phyloP scores from a whole-genome alignment of 768 basidiomycete species.

The Mycena filopes region DNA sequence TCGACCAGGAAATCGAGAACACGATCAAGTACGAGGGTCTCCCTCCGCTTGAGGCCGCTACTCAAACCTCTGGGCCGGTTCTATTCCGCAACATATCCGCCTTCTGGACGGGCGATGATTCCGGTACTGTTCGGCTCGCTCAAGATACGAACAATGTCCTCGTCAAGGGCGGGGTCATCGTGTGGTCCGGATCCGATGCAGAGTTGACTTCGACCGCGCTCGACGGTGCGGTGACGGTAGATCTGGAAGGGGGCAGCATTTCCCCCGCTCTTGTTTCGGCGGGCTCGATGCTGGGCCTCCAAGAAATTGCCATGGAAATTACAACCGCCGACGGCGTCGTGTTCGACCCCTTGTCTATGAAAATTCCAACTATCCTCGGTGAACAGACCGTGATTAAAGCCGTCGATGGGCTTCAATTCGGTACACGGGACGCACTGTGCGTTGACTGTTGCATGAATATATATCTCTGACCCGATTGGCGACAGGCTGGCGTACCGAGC shows the following conservation, averaged over 20 bases:
- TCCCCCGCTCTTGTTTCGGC: conserved; percentile 69
- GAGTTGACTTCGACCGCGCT: conserved; percentile 39
- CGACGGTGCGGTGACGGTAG: conserved; percentile 38
- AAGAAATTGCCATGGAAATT: conserved; percentile 68
- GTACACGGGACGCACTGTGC: conserved; percentile 64
- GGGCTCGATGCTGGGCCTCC: conserved; percentile 71
- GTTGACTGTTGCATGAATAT: conserved; percentile 21
- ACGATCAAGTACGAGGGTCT: conserved; percentile 71
- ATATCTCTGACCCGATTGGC: conserved; percentile 8
- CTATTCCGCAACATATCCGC: conserved; percentile 71
- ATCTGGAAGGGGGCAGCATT: conserved; percentile 24
- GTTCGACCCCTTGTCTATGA: conserved; percentile 54
- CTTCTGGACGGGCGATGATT: conserved; percentile 17
- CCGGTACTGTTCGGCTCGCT: neutral
- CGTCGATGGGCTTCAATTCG: conserved; percentile 79
- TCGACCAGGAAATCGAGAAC: conserved; percentile 63
- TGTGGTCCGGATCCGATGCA: conserved; percentile 56
- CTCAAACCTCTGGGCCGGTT: conserved; percentile 50
- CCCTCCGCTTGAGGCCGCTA: conserved; percentile 65
- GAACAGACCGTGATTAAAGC: conserved; percentile 60
- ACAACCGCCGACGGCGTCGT: conserved; percentile 71
- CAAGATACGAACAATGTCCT: conserved; percentile 50
- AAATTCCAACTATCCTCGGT: conserved; percentile 56
- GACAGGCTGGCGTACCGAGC: conserved; percentile 69
- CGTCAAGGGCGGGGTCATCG: conserved; percentile 49